Evolutionary conservation across 2,329 filamentous ascomycete species (phyloP).

Genomic region (Penicillium fuscoglaucum): DNA sequence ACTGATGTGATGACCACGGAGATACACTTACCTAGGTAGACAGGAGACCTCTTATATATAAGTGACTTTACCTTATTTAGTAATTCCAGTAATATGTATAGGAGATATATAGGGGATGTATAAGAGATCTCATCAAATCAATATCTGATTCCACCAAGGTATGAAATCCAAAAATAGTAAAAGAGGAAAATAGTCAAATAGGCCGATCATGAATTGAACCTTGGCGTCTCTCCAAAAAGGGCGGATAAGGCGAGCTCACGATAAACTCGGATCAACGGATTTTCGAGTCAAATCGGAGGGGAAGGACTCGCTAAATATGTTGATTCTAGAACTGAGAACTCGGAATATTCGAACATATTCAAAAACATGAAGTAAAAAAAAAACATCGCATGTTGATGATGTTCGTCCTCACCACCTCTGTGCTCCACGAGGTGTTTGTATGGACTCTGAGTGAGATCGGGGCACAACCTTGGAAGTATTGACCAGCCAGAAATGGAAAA

Average conservation of each 20-base stretch:
- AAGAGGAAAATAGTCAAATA: background rate
- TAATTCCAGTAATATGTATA: no score
- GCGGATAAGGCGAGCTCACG: background rate
- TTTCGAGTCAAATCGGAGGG: background rate
- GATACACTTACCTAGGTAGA: background rate
- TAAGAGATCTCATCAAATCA: no score
- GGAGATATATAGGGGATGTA: no score
- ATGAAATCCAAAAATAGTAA: background rate
- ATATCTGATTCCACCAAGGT: no score
- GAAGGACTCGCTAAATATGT: background rate
- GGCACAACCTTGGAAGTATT: background rate
- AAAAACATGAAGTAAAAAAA: no score
- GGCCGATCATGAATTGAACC: background rate
- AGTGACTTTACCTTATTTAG: no score
- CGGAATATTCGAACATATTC: background rate
- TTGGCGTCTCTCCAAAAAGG: background rate
- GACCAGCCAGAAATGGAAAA: background rate
- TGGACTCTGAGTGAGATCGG: background rate
- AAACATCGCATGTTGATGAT: background rate
- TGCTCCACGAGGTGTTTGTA: background rate
- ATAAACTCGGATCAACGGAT: background rate
- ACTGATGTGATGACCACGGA: background rate
- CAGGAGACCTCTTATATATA: background rate
- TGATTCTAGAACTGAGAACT: background rate
- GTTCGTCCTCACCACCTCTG: background rate